Conservation (phyloP, 2,329 filamentous ascomycete genomes). For the Fusarium agapanthi region DNA sequence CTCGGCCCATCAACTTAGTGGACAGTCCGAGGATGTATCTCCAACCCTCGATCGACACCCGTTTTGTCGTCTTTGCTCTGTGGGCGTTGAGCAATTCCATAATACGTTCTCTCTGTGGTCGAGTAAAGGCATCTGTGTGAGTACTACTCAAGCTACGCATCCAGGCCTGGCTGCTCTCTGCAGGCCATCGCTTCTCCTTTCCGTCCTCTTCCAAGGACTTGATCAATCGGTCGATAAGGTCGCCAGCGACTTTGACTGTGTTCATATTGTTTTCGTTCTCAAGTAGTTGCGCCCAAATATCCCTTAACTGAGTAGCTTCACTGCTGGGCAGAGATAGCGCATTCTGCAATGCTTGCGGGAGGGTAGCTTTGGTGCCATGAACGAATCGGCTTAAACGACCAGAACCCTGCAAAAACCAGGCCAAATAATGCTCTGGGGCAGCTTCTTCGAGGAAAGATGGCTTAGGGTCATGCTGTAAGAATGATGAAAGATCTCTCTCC, state of each 20-base stretch:
- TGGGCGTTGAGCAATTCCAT: conserved; percentile 48
- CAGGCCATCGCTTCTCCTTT: conserved; percentile 46
- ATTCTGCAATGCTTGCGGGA: conserved; percentile 41
- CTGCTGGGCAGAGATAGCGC: conserved; percentile 32
- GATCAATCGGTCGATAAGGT: conserved; percentile 47
- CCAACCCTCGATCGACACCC: conserved; percentile 44
- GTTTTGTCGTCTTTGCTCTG: conserved; percentile 39
- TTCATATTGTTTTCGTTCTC: conserved; percentile 52
- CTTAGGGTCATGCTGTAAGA: conserved; percentile 19
- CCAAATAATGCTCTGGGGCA: conserved; percentile 45
- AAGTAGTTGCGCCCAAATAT: conserved; percentile 46
- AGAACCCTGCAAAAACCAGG: conserved; percentile 47
- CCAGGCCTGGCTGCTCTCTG: conserved; percentile 41
- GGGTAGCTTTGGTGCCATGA: conserved; percentile 33
- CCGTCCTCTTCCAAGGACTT: conserved; percentile 41
- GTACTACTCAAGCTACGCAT: conserved; percentile 47
- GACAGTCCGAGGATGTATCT: conserved; percentile 55
- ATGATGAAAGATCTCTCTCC: conserved; percentile 30
- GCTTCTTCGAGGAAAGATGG: conserved; percentile 41
- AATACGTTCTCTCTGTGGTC: conserved; percentile 54
- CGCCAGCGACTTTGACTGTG: conserved; percentile 44
- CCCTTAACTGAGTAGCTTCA: conserved; percentile 22
- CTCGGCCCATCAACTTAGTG: conserved; percentile 59
- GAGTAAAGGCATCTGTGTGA: conserved; percentile 52
- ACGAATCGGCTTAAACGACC: conserved; percentile 46